A percentile compares a stretch with the other conserved stretches of the same genome.
Conservation (phyloP, 768 basidiomycete genomes). For the Phlebiopsis flavidoalba region DNA sequence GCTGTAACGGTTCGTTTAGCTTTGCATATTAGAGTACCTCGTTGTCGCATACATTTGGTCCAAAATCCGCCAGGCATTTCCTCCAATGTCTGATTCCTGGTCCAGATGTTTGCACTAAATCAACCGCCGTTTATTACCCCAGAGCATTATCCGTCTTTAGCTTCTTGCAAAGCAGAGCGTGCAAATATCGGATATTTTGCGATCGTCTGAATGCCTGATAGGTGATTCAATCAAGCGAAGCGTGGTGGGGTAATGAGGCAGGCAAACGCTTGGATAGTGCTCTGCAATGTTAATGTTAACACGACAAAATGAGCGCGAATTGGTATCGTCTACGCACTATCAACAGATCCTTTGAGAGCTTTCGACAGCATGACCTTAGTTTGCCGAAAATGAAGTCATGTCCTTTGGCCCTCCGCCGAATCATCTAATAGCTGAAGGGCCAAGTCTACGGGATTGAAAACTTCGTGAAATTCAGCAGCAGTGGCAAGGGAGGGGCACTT, state of each 20-base stretch:
- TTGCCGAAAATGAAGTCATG: slow-evolving; percentile 67
- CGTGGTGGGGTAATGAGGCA: slow-evolving; percentile 88
- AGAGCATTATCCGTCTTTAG: slow-evolving; percentile 77
- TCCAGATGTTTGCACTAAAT: slow-evolving; percentile 88
- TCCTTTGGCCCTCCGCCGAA: slow-evolving; percentile 65
- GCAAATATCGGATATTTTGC: slow-evolving; percentile 70
- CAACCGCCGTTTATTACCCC: slow-evolving; percentile 78
- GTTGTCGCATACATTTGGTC: slow-evolving; percentile 79
- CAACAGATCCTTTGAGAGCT: slow-evolving; percentile 83
- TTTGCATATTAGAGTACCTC: not conserved
- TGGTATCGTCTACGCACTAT: slow-evolving; percentile 52
- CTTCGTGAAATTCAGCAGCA: slow-evolving; percentile 32
- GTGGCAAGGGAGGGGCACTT: slow-evolving; percentile 1
- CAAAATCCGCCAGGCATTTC: slow-evolving; percentile 93
- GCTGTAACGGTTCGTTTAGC: slow-evolving; percentile 36
- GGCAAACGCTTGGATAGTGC: slow-evolving; percentile 94
- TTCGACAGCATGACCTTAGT: slow-evolving; percentile 75
- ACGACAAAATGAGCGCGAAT: not conserved
- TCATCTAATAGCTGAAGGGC: slow-evolving; percentile 86
- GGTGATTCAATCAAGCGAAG: slow-evolving; percentile 66
- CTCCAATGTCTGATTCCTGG: slow-evolving; percentile 83
- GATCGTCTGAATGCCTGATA: slow-evolving; percentile 69
- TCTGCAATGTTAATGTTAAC: slow-evolving; percentile 36
- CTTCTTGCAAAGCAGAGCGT: slow-evolving; percentile 65
- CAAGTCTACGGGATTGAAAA: slow-evolving; percentile 93